phyloP scores from a whole-genome alignment of 2,329 filamentous ascomycete species.

The Rhexocercosporidium sp. region DNA sequence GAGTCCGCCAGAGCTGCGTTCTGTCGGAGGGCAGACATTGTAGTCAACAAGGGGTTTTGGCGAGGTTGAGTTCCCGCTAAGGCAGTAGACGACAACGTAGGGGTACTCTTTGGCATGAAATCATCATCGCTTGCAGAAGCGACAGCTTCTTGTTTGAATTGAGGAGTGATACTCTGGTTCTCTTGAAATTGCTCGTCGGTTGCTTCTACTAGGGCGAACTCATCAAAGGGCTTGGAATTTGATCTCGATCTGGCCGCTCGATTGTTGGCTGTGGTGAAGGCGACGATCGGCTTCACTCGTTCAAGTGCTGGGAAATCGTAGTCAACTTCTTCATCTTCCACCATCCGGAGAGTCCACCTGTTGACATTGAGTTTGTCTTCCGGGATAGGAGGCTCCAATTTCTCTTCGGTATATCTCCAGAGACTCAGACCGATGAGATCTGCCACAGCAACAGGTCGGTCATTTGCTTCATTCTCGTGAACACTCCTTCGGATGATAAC shows the following conservation, averaged over 20 bases:
- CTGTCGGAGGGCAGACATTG: conserved; percentile 56
- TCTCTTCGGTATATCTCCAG: conserved; percentile 80
- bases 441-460: conserved; percentile 71
- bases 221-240: conserved; percentile 79
- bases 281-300: conserved; percentile 73
- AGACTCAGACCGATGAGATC: conserved; percentile 83
- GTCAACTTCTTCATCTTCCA: conserved; percentile 83
- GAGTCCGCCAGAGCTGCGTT: conserved; percentile 61
- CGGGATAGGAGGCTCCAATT: conserved; percentile 69
- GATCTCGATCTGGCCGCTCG: conserved; percentile 63
- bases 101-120: conserved; percentile 44
- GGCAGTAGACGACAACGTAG: conserved; percentile 32
- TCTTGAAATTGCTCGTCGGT: conserved; percentile 70
- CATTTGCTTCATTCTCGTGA: conserved; percentile 67
- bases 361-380: conserved; percentile 76
- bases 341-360: conserved; percentile 82
- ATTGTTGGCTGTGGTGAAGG: conserved; percentile 84
- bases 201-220: conserved; percentile 80
- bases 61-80: conserved; percentile 45
- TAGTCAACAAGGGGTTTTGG: conserved; percentile 66
- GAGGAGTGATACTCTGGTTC: conserved; percentile 71
- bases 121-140: conserved; percentile 48
- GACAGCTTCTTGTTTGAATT: conserved; percentile 62
- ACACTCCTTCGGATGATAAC: conserved; percentile 73
- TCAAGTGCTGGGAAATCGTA: conserved; percentile 83